phyloP scores from a whole-genome alignment of 306 rosid species.

The Sicyos baderoa region DNA sequence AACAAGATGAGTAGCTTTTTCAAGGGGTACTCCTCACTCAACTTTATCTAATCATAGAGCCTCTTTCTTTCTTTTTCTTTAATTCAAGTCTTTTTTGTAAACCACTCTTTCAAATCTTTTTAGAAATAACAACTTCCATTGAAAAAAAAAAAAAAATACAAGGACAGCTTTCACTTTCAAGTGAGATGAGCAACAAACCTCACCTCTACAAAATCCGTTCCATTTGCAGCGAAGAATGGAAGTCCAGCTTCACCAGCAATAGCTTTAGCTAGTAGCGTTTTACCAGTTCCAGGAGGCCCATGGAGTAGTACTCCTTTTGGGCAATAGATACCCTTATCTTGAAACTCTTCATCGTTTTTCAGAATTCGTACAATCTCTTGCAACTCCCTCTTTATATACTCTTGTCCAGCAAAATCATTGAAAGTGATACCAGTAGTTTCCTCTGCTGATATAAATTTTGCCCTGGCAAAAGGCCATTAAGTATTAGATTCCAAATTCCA shows the following conservation, averaged over 20 bases:
- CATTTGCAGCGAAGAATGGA: conserved; percentile 94
- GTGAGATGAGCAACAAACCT: conserved; percentile 19
- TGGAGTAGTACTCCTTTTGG: conserved; percentile 97
- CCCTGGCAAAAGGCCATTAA: conserved; percentile 57
- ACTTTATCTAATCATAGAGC: not conserved
- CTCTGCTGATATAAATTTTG: conserved; percentile 94
- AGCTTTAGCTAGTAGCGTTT: conserved; percentile 94
- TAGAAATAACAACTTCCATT: too few species aligned
- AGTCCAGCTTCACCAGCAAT: conserved; percentile 99
- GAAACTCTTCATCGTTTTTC: conserved; percentile 86
- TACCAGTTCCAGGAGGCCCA: conserved; percentile 99
- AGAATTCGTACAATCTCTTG: conserved; percentile 91
- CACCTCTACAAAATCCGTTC: conserved; percentile 99
- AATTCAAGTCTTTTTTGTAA: not conserved
- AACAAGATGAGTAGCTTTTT: not conserved
- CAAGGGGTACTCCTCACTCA: not conserved
- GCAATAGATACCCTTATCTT: conserved; percentile 88
- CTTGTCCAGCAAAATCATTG: conserved; percentile 99
- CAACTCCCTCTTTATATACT: conserved; percentile 87
- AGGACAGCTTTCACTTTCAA: not conserved
- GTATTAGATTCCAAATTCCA: conserved; percentile 38
- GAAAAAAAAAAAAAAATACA: too few species aligned
- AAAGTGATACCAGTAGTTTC: conserved; percentile 92
- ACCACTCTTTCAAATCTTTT: not conserved
- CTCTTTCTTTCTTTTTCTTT: not conserved